phyloP scores from a whole-genome alignment of 352 stramenopile genomes.

The Globisporangium iwayamae region DNA sequence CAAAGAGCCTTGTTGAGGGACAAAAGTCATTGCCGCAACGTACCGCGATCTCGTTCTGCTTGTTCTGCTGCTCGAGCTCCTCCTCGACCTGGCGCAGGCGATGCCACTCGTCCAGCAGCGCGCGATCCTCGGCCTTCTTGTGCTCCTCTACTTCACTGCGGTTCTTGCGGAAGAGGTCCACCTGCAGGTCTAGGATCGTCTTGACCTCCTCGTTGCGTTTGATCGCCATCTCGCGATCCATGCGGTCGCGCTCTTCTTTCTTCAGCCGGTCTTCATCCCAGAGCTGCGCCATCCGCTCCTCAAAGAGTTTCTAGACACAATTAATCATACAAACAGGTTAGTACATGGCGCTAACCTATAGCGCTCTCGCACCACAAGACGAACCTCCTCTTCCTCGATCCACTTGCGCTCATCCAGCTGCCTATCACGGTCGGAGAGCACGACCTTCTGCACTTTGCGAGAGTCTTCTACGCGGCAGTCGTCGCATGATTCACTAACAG shows the following conservation, averaged over 20 bases:
- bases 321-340: not conserved
- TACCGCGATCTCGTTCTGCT: slow-evolving; percentile 54
- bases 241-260: slow-evolving; percentile 67
- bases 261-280: slow-evolving; percentile 71
- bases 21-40: not conserved
- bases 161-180: slow-evolving; percentile 54
- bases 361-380: not conserved
- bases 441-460: slow-evolving; percentile 53
- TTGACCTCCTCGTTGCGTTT: slow-evolving; percentile 73
- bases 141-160: slow-evolving; percentile 32
- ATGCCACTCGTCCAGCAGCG: slow-evolving; percentile 62
- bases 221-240: slow-evolving; percentile 40
- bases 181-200: slow-evolving; percentile 70
- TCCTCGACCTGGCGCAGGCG: slow-evolving; percentile 59
- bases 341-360: too few species aligned
- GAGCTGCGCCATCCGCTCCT: slow-evolving; percentile 60
- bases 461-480: slow-evolving; percentile 62
- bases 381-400: slow-evolving; percentile 45
- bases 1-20: too few species aligned
- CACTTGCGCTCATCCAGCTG: slow-evolving; percentile 55
- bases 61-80: slow-evolving; percentile 45
- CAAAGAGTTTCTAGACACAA: slow-evolving; percentile 29
- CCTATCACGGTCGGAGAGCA: slow-evolving; percentile 51
- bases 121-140: slow-evolving; percentile 41
- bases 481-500: slow-evolving; percentile 61